A percentile compares a stretch with the other conserved stretches of the same genome.
These are phyloP conservation scores for Lipomyces yarrowii DNA, from an alignment of 1,139 yeast species.

Conservation along the genomic window DNA sequence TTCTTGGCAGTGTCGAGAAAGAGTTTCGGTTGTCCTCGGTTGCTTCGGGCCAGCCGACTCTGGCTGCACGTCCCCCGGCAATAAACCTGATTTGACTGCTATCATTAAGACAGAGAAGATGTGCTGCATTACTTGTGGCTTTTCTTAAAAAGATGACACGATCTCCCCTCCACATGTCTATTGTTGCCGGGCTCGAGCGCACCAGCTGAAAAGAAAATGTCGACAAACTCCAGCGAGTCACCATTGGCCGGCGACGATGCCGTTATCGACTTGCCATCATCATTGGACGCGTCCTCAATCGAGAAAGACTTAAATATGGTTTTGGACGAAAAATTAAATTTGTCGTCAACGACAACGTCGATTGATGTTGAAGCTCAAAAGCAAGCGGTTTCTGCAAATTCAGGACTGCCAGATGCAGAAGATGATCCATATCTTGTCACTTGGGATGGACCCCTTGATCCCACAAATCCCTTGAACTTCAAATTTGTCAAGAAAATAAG, in stretches of 20 bases:
- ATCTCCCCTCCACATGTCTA: neutral
- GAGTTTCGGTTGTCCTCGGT: too few relatives aligned
- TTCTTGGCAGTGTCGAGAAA: too few relatives aligned
- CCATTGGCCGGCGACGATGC: neutral
- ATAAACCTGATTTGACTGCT: neutral
- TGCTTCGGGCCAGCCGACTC: neutral
- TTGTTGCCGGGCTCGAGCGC: neutral
- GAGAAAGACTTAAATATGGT: neutral
- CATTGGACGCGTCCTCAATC: neutral
- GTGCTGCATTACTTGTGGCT: neutral
- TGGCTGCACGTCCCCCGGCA: neutral
- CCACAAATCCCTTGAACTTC: conserved; percentile 66
- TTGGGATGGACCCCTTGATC: conserved; percentile 60
- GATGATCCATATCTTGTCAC: conserved; percentile 48
- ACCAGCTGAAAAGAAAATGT: neutral
- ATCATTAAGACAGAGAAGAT: neutral
- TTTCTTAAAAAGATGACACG: neutral
- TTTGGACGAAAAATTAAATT: neutral
- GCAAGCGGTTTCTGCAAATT: neutral
- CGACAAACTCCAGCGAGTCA: neutral
- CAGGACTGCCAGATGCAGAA: neutral
- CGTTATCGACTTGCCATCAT: neutral
- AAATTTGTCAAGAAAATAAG: conserved; percentile 46
- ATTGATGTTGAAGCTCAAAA: neutral
- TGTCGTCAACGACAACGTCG: neutral